phyloP scores from a whole-genome alignment of 352 stramenopile genomes.

The Poterioochromonas sp. region DNA sequence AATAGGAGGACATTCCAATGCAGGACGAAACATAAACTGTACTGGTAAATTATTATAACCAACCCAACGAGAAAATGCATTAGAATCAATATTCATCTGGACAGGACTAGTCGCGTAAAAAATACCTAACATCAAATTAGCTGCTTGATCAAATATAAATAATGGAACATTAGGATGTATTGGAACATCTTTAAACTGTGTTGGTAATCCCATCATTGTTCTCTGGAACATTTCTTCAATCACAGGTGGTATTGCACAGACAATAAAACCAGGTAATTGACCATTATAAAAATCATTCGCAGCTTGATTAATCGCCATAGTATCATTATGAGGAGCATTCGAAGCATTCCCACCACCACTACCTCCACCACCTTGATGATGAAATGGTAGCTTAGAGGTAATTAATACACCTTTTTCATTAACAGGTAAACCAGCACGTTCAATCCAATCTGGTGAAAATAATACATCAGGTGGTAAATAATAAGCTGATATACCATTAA shows the following conservation, averaged over 20 bases:
- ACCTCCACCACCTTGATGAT: too few relatives aligned
- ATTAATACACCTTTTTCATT: constrained; percentile 17
- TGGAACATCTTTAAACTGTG: background rate
- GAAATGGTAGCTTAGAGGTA: background rate
- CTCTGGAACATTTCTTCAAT: constrained; percentile 5
- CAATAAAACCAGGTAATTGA: background rate
- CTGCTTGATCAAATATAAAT: background rate
- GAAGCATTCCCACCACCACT: background rate
- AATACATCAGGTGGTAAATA: constrained; percentile 14
- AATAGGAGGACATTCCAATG: background rate
- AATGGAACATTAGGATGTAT: background rate
- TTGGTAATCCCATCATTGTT: background rate
- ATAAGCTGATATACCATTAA: background rate
- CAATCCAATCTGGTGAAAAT: constrained; percentile 16
- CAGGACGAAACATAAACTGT: background rate
- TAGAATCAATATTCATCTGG: background rate
- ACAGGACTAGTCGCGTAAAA: background rate
- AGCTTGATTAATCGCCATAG: background rate
- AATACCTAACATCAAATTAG: background rate
- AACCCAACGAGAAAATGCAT: background rate
- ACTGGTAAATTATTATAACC: background rate
- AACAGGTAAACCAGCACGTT: background rate
- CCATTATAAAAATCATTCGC: background rate
- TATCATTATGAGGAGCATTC: background rate
- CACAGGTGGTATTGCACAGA: background rate